Base-by-base conservation (phyloP, 1,284 basidiomycete species). In the Boletus mariae region DNA sequence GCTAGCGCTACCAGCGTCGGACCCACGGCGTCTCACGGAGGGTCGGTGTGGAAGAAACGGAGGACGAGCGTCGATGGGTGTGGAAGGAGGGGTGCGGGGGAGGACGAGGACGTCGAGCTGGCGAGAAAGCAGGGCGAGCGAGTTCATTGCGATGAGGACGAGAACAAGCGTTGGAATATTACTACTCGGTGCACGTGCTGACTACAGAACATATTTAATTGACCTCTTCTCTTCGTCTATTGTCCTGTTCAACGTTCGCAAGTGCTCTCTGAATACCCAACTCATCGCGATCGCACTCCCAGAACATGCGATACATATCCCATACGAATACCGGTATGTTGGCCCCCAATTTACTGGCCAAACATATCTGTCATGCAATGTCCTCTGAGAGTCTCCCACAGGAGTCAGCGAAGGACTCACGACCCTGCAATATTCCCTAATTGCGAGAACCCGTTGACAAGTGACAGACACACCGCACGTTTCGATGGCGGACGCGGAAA, bases 401-500 rank as follows among this genome's bases (percentile, higher is more conserved):
- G 31, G 20, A 20, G 32, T 17, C 26, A 49, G 11, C 13, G 38
- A 49, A 17, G 45, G 9, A 80, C 83, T 69, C 68, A 87, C 73
- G 85, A 86, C 57, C 87, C 84, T 37, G 80, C 73, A 52, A 87
- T 72, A 63, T 89, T 88, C 5, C 85, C 85, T 20, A 87, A 70
- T 60, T 85, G 83, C 42, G 81, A 80, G 67, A 85, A 85, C n/a
- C 79, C 81, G 62, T 87, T 87, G 62, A 85, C 80, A 56, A 85
- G 72, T 1, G 85, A 85, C 52, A 89, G 73, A 8, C 82, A 83
- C 32, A 87, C 84, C 28, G 85, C 87, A 51, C 86, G 81, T 67
- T 86, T 88, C 35, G 83, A 80, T 4, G 85, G 80, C 17, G 85
- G 84, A 32, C 80, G 80, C 46, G 85, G 79, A 61, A 90, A 78